These are phyloP conservation scores for Coemansia sp. DNA, from an alignment of 192 early-diverging fungal species.

Conservation along the genomic window DNA sequence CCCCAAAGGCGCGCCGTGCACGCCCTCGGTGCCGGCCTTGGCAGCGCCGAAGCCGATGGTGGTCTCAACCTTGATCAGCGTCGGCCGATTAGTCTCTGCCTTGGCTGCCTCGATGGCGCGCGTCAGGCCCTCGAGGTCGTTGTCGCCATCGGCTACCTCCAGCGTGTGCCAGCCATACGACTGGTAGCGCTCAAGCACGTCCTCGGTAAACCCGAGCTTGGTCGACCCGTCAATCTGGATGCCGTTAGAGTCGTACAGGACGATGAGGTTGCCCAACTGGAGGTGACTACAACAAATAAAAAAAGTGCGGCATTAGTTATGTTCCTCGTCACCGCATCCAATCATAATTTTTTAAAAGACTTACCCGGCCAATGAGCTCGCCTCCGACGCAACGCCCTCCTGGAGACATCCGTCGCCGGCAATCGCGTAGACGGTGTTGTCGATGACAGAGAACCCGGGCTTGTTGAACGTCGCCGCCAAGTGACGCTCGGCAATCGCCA, in stretches of 20 bases:
- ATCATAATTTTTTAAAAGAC: neutral
- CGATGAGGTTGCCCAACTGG: conserved; percentile 92
- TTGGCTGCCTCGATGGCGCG: conserved; percentile 80
- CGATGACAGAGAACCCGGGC: conserved; percentile 81
- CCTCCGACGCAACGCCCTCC: conserved; percentile 94
- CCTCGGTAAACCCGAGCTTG: conserved; percentile 87
- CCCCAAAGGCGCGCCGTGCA: conserved; percentile 87
- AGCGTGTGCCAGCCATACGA: conserved; percentile 94
- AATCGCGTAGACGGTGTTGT: conserved; percentile 84
- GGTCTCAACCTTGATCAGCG: conserved; percentile 86
- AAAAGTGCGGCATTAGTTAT: conserved; percentile 15
- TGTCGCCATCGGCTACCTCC: conserved; percentile 76
- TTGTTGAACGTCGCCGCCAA: conserved; percentile 89
- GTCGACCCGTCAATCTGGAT: conserved; percentile 93
- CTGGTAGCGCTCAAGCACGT: conserved; percentile 84
- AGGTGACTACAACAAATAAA: conserved; percentile 61
- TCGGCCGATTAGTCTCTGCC: conserved; percentile 77
- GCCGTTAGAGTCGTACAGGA: conserved; percentile 95
- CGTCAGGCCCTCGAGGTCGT: conserved; percentile 68
- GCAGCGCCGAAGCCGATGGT: conserved; percentile 93
- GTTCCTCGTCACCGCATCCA: no score
- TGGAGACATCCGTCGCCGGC: conserved; percentile 97
- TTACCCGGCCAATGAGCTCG: conserved; percentile 85
- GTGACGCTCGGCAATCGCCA: conserved; percentile 87
- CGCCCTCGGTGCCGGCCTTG: conserved; percentile 85